phyloP scores from a whole-genome alignment of 2,329 filamentous ascomycete species.

The Tolypocladium album region DNA sequence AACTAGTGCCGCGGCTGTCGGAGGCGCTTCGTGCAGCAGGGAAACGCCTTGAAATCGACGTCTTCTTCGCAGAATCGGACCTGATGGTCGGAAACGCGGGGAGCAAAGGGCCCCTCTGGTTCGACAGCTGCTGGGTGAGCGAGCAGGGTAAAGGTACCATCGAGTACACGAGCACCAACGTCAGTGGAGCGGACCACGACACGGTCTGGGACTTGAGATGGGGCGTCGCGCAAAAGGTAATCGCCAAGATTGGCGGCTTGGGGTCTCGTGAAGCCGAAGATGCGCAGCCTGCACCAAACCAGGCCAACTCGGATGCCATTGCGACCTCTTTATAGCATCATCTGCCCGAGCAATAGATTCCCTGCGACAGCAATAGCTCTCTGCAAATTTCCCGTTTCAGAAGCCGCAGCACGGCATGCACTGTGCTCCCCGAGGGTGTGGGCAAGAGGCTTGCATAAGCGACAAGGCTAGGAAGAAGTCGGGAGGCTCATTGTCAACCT shows the following conservation, averaged over 20 bases:
- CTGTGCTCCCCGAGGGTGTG: not conserved
- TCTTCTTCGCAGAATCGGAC: constrained; percentile 18
- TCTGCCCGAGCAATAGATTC: not conserved
- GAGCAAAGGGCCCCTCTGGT: constrained; percentile 15
- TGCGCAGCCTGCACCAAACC: not conserved
- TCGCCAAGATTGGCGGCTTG: constrained; percentile 4
- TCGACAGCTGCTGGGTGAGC: constrained; percentile 15
- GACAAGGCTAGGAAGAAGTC: not conserved
- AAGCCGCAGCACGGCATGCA: not conserved
- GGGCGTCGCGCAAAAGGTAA: constrained; percentile 9
- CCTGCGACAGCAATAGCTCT: not conserved
- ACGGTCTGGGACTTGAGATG: constrained; percentile 11
- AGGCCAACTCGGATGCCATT: not conserved
- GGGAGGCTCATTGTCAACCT: not conserved
- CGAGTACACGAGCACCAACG: constrained; percentile 10
- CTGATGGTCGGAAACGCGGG: constrained; percentile 14
- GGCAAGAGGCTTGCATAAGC: not conserved
- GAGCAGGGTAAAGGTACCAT: constrained; percentile 6
- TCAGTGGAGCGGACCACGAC: constrained; percentile 16
- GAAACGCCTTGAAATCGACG: constrained; percentile 11
- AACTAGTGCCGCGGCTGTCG: constrained; percentile 13
- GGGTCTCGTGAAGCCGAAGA: not conserved
- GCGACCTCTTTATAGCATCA: not conserved
- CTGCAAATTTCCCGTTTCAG: not conserved
- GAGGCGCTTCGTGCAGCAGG: constrained; percentile 7